Percentiles rank a stretch among this genome's conserved stretches.
Conservation (phyloP, 2,329 filamentous ascomycete species). For the Immersiporthe knoxdaviesiana region DNA sequence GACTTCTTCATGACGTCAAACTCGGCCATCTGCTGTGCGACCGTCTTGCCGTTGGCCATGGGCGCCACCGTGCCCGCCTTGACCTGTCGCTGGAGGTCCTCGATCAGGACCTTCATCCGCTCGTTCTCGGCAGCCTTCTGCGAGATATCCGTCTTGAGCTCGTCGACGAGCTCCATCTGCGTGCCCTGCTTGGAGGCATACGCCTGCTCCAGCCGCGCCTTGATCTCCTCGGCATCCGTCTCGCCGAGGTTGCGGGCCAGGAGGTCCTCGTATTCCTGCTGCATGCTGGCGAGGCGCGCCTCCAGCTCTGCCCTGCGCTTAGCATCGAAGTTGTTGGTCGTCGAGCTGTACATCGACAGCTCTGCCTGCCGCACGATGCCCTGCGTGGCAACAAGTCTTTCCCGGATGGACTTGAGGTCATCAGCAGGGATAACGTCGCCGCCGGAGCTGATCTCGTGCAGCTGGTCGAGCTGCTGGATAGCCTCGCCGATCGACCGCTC, state of each 20-base stretch:
- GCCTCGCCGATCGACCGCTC: constrained; percentile 82
- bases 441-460: constrained; percentile 75
- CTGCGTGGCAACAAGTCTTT: constrained; percentile 84
- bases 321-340: constrained; percentile 66
- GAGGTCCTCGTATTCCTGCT: constrained; percentile 83
- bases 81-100: constrained; percentile 75
- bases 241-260: constrained; percentile 79
- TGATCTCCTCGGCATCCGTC: constrained; percentile 81
- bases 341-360: constrained; percentile 74
- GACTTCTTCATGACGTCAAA: constrained; percentile 99
- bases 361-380: constrained; percentile 92
- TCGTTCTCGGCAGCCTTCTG: constrained; percentile 82
- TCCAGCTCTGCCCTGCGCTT: constrained; percentile 78
- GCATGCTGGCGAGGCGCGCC: constrained; percentile 70
- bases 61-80: constrained; percentile 64
- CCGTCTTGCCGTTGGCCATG: constrained; percentile 82
- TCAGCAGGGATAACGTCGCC: constrained; percentile 83
- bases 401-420: constrained; percentile 75
- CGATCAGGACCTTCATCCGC: constrained; percentile 78
- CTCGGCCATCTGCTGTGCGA: constrained; percentile 97
- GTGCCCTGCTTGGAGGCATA: constrained; percentile 76
- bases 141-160: constrained; percentile 74
- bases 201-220: constrained; percentile 74
- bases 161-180: constrained; percentile 73
- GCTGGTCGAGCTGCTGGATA: constrained; percentile 78